Conservation (phyloP, 148 eudicot species). For the Heliosperma pusillum region DNA sequence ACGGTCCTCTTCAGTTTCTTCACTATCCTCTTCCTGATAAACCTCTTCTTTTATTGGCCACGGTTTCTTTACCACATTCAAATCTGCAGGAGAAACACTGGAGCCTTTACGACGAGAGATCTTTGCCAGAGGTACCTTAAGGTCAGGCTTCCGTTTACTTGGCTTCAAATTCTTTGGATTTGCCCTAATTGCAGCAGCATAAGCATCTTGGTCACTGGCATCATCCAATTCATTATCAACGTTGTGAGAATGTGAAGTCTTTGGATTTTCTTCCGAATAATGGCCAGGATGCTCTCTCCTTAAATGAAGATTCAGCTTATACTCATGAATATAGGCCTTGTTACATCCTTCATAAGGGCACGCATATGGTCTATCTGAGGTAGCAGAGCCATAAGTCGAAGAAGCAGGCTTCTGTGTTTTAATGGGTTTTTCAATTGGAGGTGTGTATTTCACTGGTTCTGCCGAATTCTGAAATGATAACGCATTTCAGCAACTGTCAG, state of each 20-base stretch:
- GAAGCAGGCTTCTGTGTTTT: constrained; percentile 56
- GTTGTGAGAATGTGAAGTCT: constrained; percentile 39
- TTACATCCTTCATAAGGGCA: constrained; percentile 92
- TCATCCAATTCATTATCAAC: constrained; percentile 72
- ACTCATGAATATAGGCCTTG: constrained; percentile 93
- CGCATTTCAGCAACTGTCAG: not conserved
- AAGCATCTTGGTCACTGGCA: constrained; percentile 77
- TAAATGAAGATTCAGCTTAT: constrained; percentile 89
- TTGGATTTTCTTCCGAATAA: constrained; percentile 57
- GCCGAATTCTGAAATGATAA: constrained; percentile 38
- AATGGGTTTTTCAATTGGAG: constrained; percentile 63
- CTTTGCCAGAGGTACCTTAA: constrained; percentile 70
- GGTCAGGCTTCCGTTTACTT: constrained; percentile 61
- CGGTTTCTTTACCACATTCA: constrained; percentile 47
- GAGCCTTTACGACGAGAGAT: constrained; percentile 46
- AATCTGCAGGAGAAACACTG: constrained; percentile 38
- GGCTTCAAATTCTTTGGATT: constrained; percentile 51
- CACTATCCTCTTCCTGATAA: constrained; percentile 87
- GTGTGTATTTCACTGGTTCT: constrained; percentile 48
- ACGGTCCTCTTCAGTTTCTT: constrained; percentile 91
- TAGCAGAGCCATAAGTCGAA: constrained; percentile 45
- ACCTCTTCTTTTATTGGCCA: constrained; percentile 68
- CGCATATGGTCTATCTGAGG: constrained; percentile 70
- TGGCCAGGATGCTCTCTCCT: constrained; percentile 86
- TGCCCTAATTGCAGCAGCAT: constrained; percentile 44